Conservation (phyloP, 192 early-diverging fungal genomes). For the Rhizophagus clarus region DNA sequence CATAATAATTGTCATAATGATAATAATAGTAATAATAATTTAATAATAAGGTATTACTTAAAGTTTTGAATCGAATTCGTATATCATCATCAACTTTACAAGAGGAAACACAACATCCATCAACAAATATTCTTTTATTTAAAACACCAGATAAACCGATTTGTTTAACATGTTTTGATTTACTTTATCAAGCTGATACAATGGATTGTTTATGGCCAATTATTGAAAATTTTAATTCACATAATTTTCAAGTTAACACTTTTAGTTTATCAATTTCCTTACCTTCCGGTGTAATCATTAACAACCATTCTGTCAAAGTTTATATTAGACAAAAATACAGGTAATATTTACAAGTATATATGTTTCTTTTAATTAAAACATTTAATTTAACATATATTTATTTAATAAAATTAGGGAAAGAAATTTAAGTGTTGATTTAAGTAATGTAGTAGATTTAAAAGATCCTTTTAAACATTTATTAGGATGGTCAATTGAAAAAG, state of each 20-base stretch:
- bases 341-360: too few relatives aligned
- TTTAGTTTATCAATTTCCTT: constrained; percentile 36
- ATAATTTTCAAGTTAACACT: constrained; percentile 34
- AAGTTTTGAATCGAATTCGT: too few relatives aligned
- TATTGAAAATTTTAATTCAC: constrained; percentile 14
- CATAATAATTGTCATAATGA: too few relatives aligned
- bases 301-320: constrained; percentile 38
- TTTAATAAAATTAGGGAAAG: background rate
- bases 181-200: constrained; percentile 23
- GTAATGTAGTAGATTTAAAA: background rate
- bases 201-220: constrained; percentile 23
- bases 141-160: constrained; percentile 16
- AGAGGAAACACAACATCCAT: constrained; percentile 1
- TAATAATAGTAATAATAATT: too few relatives aligned
- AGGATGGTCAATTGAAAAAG: constrained; percentile 12
- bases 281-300: constrained; percentile 35
- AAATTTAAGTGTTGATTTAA: background rate
- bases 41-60: too few relatives aligned
- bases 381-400: too few relatives aligned
- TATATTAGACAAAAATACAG: constrained; percentile 3
- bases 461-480: constrained; percentile 14
- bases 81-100: too few relatives aligned
- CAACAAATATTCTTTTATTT: background rate
- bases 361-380: too few relatives aligned
- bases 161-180: constrained; percentile 24